Conservation (phyloP, 179 eudicot genomes). For the Silene coronaria region DNA sequence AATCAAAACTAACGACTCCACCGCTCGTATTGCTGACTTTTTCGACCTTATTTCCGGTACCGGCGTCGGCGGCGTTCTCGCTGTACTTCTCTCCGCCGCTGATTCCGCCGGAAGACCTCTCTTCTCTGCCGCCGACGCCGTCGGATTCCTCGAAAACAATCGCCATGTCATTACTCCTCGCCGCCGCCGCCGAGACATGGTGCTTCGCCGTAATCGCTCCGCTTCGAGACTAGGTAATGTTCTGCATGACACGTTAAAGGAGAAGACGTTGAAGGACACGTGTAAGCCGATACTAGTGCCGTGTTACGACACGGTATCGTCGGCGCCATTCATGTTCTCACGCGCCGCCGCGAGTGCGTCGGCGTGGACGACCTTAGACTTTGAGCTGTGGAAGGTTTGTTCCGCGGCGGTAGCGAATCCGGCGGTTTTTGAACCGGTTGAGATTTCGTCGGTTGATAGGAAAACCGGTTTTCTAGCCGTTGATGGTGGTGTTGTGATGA, state of each 20-base stretch:
- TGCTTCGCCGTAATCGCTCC: constrained; percentile 24
- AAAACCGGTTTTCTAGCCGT: constrained; percentile 57
- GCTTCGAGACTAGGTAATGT: constrained; percentile 42
- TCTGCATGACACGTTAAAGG: constrained; percentile 35
- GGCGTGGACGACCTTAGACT: constrained; percentile 53
- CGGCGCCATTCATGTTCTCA: constrained; percentile 94
- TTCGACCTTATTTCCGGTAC: constrained; percentile 74
- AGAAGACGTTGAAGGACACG: constrained; percentile 60
- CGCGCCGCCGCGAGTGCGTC: constrained; percentile 90
- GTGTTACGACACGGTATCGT: constrained; percentile 58
- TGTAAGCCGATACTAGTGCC: constrained; percentile 88
- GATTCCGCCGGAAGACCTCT: constrained; percentile 59
- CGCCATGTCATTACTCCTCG: constrained; percentile 31
- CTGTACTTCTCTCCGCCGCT: constrained; percentile 54
- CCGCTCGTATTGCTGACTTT: constrained; percentile 52
- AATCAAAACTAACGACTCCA: constrained; percentile 46
- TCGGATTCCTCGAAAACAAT: constrained; percentile 33
- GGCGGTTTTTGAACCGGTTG: constrained; percentile 50
- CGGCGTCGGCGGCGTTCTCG: constrained; percentile 71
- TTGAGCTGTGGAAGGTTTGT: constrained; percentile 85
- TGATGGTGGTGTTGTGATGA: constrained; percentile 90
- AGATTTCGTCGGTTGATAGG: constrained; percentile 50
- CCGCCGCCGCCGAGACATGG: constrained; percentile 13
- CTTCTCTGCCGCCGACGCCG: constrained; percentile 54
- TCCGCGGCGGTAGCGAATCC: constrained; percentile 73